These are phyloP conservation scores for Plasmodium berghei DNA, from an alignment of 169 alveolate genomes.

Conservation along the genomic window DNA sequence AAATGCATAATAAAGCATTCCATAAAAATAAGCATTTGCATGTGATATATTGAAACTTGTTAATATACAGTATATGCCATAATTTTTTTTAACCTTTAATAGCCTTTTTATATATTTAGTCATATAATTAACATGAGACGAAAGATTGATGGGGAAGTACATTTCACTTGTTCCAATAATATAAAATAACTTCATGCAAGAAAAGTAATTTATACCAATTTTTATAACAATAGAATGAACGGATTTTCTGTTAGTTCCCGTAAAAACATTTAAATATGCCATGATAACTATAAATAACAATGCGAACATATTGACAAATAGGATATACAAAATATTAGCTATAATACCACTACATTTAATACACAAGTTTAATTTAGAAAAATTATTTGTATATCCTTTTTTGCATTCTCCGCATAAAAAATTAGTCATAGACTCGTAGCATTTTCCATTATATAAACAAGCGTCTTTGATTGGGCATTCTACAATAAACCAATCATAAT, in stretches of 20 bases:
- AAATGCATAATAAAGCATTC: constrained; percentile 84
- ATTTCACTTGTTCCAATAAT: constrained; percentile 76
- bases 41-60: constrained; percentile 79
- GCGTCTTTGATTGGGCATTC: constrained; percentile 81
- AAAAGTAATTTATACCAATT: constrained; percentile 80
- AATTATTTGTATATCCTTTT: constrained; percentile 81
- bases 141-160: constrained; percentile 77
- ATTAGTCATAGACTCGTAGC: constrained; percentile 82
- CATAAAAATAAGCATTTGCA: constrained; percentile 86
- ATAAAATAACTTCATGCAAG: constrained; percentile 78
- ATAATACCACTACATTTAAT: constrained; percentile 77
- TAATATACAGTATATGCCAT: constrained; percentile 82
- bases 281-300: constrained; percentile 79
- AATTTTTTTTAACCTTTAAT: constrained; percentile 48
- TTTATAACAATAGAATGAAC: constrained; percentile 82
- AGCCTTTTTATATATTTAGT: constrained; percentile 27
- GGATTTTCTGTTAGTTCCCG: constrained; percentile 82
- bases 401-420: constrained; percentile 84
- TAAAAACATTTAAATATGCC: constrained; percentile 84
- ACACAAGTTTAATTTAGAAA: constrained; percentile 77
- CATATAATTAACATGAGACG: constrained; percentile 42
- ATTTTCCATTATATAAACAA: constrained; percentile 75
- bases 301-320: constrained; percentile 57
- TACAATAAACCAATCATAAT: constrained; percentile 80
- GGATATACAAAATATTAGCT: constrained; percentile 63